Evolutionary conservation across 2,329 filamentous ascomycete species (phyloP).

Genomic region (Allantophomopsis lycopodina): DNA sequence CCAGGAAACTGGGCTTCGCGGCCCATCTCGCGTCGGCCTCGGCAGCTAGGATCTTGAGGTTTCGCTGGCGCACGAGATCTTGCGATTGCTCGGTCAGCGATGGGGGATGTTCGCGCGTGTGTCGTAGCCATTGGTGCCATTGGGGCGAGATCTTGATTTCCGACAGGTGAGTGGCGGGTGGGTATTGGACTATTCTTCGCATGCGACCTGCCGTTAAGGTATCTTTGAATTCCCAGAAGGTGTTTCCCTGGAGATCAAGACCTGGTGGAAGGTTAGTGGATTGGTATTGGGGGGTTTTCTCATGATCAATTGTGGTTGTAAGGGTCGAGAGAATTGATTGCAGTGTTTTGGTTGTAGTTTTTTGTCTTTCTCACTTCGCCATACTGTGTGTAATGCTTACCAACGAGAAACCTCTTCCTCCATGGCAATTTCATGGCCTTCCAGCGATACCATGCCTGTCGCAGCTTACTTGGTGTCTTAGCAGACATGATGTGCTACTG

Average conservation of each 20-base stretch:
- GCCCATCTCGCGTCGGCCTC: constrained; percentile 51
- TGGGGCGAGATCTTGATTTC: constrained; percentile 41
- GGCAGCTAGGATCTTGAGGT: constrained; percentile 41
- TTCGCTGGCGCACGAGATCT: constrained; percentile 36
- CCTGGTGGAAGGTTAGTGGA: constrained; percentile 24
- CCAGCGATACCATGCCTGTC: constrained; percentile 40
- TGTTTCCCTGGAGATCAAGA: constrained; percentile 51
- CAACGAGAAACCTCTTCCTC: constrained; percentile 48
- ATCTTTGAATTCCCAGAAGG: constrained; percentile 55
- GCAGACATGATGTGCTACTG: constrained; percentile 8
- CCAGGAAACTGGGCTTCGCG: constrained; percentile 37
- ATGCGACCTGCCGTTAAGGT: constrained; percentile 26
- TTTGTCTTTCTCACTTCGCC: neutral
- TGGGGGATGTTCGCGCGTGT: constrained; percentile 40
- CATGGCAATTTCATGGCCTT: constrained; percentile 48
- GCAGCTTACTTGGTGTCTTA: constrained; percentile 8
- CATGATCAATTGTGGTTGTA: neutral
- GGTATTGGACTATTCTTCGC: constrained; percentile 49
- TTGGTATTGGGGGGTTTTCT: neutral
- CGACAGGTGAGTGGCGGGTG: constrained; percentile 35
- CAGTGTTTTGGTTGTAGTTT: neutral
- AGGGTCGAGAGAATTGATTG: neutral
- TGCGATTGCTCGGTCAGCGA: constrained; percentile 39
- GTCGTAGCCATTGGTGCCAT: constrained; percentile 58
- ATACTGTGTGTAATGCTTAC: constrained; percentile 22